Evolutionary conservation across 345 rosid species (phyloP), one percentile per base, ranked within the genome.

Genomic region (Isatis tinctoria): DNA sequence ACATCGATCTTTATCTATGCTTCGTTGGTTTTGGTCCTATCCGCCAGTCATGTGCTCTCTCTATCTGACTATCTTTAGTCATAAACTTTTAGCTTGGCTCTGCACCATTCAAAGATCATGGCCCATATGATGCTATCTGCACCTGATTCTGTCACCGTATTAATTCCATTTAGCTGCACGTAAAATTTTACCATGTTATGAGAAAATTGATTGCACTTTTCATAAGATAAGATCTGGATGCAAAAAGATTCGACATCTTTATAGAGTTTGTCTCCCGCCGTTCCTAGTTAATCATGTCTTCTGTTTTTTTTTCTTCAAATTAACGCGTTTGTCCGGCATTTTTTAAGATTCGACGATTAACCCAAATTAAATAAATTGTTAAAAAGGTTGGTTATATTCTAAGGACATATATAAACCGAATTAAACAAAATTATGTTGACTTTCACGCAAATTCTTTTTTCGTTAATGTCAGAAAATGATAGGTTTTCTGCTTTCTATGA

Each of bases 91-190:
- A 18, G 60, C 60, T 66, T 49, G 53, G 45, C 52, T 67, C 60
- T 75, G 43, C 54, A 67, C 78, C 69, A 67, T 40, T 67, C 69
- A 67, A 54, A 67, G 3, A 75, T 51, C 68, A 67, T 75, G 78
- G 63, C 74, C 78, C 74, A 75, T 67, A 43, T 40, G 36, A 11
- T 75, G 56, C 36, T 62, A 14, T 40, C 78, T 74, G 30, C 74
- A 67, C 73, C 73, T 67, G 74, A 49, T 67, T 51, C 32, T 75
- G 69, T 51, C 41, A 41, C 43, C 56, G n/a, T 60, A 59, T 13
- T 60, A 30, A 67, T 49, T 51, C 16, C 17, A 67, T 51, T 48
- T 17, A 68, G 48, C 36, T 45, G 58, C 40, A 26, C 59, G 20
- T 32, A 48, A 36, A 48, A 27, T 71, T 36, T 65, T 33, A 22